Conservation (phyloP, 129 eudicot species). For the Kitagawia praeruptora region DNA sequence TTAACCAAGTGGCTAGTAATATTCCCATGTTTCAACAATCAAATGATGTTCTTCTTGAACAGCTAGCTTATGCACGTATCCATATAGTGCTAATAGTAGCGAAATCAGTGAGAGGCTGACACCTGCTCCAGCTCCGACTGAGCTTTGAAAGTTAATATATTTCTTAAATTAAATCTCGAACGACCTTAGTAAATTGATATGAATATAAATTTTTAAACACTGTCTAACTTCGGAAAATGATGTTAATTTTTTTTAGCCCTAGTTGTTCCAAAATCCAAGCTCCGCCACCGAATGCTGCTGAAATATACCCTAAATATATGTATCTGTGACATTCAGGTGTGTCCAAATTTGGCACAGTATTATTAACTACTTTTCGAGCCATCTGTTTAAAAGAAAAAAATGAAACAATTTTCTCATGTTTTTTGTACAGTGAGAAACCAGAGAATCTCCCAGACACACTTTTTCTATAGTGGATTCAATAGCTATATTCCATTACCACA, state of each 20-base stretch:
- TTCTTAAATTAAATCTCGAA: neutral
- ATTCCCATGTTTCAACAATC: constrained; percentile 23
- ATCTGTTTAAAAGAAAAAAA: constrained; percentile 8
- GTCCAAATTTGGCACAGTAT: constrained; percentile 26
- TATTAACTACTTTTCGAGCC: constrained; percentile 16
- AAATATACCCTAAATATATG: neutral
- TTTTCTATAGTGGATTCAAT: constrained; percentile 7
- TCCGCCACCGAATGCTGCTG: neutral
- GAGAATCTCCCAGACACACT: constrained; percentile 7
- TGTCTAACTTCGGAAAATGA: too few species aligned
- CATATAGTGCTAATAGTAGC: neutral
- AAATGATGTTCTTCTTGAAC: constrained; percentile 11
- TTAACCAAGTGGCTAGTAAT: constrained; percentile 14
- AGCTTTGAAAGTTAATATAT: neutral
- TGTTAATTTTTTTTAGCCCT: too few species aligned
- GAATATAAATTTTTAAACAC: too few species aligned
- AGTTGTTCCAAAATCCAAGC: too few species aligned
- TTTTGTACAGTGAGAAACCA: constrained; percentile 2
- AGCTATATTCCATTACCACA: constrained; percentile 16
- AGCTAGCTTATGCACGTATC: neutral
- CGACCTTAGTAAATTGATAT: too few species aligned
- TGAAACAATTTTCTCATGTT: constrained; percentile 12
- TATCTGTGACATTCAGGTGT: neutral
- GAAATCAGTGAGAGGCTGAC: neutral
- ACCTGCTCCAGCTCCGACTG: neutral